phyloP scores from a whole-genome alignment of 2,329 filamentous ascomycete species.

The Tolypocladium amazonense region DNA sequence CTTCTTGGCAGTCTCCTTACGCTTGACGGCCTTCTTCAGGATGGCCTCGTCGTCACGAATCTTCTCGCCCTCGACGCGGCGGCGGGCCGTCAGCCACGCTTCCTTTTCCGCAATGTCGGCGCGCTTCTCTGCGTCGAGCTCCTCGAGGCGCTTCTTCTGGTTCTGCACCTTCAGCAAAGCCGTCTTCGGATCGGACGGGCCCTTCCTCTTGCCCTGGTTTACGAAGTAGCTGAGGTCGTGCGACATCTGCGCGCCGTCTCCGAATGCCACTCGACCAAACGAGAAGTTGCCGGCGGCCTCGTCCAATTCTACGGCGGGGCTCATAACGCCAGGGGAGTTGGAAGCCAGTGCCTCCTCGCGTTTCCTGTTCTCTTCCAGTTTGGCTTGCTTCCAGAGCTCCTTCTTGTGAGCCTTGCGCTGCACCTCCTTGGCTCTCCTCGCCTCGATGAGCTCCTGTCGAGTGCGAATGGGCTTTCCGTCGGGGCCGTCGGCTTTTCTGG shows the following conservation, averaged over 20 bases:
- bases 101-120: conserved; percentile 89
- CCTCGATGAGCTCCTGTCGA: conserved; percentile 84
- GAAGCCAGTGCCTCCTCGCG: conserved; percentile 53
- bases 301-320: conserved; percentile 40
- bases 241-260: conserved; percentile 72
- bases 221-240: conserved; percentile 55
- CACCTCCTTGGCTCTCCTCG: conserved; percentile 76
- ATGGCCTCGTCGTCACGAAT: conserved; percentile 77
- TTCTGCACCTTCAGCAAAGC: conserved; percentile 79
- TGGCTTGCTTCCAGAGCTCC: conserved; percentile 65
- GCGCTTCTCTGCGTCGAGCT: conserved; percentile 68
- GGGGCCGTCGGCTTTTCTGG: conserved; percentile 75
- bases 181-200: conserved; percentile 73
- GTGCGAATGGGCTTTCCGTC: conserved; percentile 71
- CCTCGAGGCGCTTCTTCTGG: conserved; percentile 69
- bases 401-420: conserved; percentile 84
- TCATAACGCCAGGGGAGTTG: conserved; percentile 50
- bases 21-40: conserved; percentile 89
- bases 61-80: conserved; percentile 79
- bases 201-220: conserved; percentile 54
- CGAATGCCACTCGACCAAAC: conserved; percentile 86
- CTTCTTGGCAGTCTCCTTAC: conserved; percentile 80
- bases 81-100: conserved; percentile 82
- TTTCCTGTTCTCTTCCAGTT: conserved; percentile 64
- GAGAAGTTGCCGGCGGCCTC: conserved; percentile 59